Evolutionary conservation across 2,329 filamentous ascomycete species (phyloP), one percentile per base, ranked within the genome.

Genomic region (Fusarium chaquense): DNA sequence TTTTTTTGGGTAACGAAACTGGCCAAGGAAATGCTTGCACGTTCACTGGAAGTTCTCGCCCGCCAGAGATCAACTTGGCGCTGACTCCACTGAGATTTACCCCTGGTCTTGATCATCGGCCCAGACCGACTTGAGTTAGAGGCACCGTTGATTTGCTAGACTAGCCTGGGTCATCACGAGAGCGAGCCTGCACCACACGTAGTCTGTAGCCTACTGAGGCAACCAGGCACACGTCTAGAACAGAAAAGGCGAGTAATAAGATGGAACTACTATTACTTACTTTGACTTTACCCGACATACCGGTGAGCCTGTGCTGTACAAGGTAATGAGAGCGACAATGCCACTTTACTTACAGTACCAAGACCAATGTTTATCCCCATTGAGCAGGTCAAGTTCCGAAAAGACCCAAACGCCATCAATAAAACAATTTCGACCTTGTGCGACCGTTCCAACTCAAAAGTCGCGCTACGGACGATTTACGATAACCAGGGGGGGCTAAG

Each of bases 1-100:
- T 65, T 61, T 45, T 66, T 66, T 61, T 65, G 47, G 55, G 62
- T 65, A 61, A 66, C 62, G 11, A 55, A 26, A 49, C 53, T 54
- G 33, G 12, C 62, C 62, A 65, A 65, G 55, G 38, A 65, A 36
- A 55, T 36, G 33, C 26, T 53, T 60, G 62, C 62, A 65, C 62
- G 62, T 65, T 52, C 49, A 40, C 49, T 46, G 28, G 32, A 20
- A 15, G 44, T 32, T 58, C 62, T 64, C 59, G 62, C 59, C 59
- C 33, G 15, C 33, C 3, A 45, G 18, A 35, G 43, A 41, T 51
- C 40, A 26, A 24, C 11, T 41, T 43, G 28, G 52, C 40, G 45
- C 51, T 33, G 35, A 59, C 46, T 30, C 41, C 55, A 41, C 62
- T 22, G 24, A 13, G 26, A 41, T 15, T 28, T 36, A 41, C 38